Conservation (phyloP, 2,329 filamentous ascomycete species). For the Cephalotrichum gorgonifer region DNA sequence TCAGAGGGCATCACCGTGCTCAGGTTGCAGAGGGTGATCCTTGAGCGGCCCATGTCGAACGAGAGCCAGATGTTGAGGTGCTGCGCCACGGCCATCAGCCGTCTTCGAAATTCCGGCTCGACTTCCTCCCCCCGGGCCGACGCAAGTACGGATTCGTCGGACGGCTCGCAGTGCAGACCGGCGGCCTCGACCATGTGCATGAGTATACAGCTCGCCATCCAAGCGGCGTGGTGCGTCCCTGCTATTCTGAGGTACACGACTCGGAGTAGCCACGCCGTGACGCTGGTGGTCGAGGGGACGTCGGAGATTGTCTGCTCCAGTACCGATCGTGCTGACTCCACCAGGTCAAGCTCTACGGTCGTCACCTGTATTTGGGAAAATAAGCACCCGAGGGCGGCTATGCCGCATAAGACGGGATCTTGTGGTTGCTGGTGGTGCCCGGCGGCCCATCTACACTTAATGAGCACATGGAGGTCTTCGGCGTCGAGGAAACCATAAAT, state of each 20-base stretch:
- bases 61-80: slow-evolving; percentile 51
- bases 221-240: slow-evolving; percentile 39
- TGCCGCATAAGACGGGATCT: slow-evolving; percentile 40
- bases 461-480: slow-evolving; percentile 17
- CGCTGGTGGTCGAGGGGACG: slow-evolving; percentile 22
- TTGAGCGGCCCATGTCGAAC: slow-evolving; percentile 45
- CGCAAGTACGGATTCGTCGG: slow-evolving; percentile 10
- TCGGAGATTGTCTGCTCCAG: slow-evolving; percentile 28
- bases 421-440: slow-evolving; percentile 18
- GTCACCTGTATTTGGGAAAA: slow-evolving; percentile 34
- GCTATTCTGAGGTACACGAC: slow-evolving; percentile 42
- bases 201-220: slow-evolving; percentile 45
- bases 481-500: slow-evolving; percentile 39
- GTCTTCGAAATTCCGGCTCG: slow-evolving; percentile 26
- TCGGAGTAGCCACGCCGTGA: slow-evolving; percentile 42
- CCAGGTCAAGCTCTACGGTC: slow-evolving; percentile 31
- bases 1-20: slow-evolving; percentile 27
- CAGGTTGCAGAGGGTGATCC: slow-evolving; percentile 35
- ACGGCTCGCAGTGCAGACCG: slow-evolving; percentile 30
- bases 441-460: slow-evolving; percentile 20
- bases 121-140: slow-evolving; percentile 13
- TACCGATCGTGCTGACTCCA: slow-evolving; percentile 31
- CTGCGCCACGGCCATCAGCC: slow-evolving; percentile 39
- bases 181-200: slow-evolving; percentile 50
- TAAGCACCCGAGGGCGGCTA: slow-evolving; percentile 42